phyloP scores from a whole-genome alignment of 2,329 filamentous ascomycete species.

The Aspergillus sp. region DNA sequence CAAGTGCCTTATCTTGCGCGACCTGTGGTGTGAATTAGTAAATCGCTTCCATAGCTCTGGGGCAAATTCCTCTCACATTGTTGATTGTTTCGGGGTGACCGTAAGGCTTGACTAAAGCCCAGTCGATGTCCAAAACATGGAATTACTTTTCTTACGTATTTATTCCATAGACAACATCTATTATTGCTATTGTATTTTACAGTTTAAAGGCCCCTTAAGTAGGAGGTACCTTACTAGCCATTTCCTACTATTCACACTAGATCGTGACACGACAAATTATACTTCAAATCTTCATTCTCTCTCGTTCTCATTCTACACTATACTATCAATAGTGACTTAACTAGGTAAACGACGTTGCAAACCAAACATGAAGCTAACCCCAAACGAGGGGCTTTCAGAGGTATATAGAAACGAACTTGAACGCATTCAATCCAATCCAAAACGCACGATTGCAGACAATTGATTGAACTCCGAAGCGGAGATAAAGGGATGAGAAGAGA shows the following conservation, averaged over 20 bases:
- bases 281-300: not conserved
- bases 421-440: not conserved
- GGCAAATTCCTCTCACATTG: no score
- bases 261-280: not conserved
- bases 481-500: not conserved
- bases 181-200: no score
- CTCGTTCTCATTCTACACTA: not conserved
- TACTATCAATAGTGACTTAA: not conserved
- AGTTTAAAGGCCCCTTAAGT: no score
- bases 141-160: not conserved
- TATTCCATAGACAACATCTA: no score
- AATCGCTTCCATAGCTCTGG: no score
- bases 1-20: no score
- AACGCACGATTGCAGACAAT: not conserved
- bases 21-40: no score
- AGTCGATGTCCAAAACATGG: not conserved
- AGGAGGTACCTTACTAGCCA: no score
- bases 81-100: not conserved
- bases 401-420: constrained; percentile 16
- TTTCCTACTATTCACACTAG: no score
- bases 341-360: not conserved
- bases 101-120: not conserved
- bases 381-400: constrained; percentile 2
- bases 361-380: not conserved
- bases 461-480: not conserved